Evolutionary conservation across 768 basidiomycete genomes (phyloP), one percentile per base, ranked within the genome.

Genomic region (Leccinum incarnatum): DNA sequence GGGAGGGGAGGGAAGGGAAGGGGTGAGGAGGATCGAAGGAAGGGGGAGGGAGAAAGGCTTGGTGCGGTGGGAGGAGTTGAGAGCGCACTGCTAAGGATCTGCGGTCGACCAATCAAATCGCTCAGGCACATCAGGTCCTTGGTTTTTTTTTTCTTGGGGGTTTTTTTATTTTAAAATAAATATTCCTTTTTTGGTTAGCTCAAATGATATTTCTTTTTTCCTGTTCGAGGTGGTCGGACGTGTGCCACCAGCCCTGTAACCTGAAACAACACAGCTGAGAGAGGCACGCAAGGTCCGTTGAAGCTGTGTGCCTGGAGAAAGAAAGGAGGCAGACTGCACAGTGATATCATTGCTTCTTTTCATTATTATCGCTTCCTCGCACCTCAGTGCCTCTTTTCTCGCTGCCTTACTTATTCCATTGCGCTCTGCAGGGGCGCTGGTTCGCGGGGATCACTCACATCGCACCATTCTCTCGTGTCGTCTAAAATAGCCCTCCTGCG

Each of bases 81-180:
- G 48, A 68, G 56, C 25, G 63, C 62, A 58, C 67, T 57, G 65
- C 64, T 67, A 69, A 72, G 73, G 73, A 74, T 73, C 71, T 61
- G 59, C 66, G 59, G 4, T 51, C 62, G 56, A 67, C 73, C 73
- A 73, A 74, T 74, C 71, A 74, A 50, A 69, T 57, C 56, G 30
- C 54, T 69, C 73, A 73, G 72, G 72, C 72, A 73, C 72, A 74
- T 74, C 73, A 60, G 73, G 74, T 60, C 73, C 73, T 73, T 71
- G 36, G 29, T 17, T 53, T 61, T 63, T 55, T 3, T 4, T 36
- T 30, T 52, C 52, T 58, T 10, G n/a, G 29, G 29, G 29, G 1
- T 51, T 42, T 54, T 21, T 56, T 42, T 54, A 42, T 55, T 29
- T 21, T 4, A 19, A 19, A 14, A 1, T 34, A 6, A 32, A 32